phyloP scores from a whole-genome alignment of 2,329 filamentous ascomycete species.

The Helotiales sp. region DNA sequence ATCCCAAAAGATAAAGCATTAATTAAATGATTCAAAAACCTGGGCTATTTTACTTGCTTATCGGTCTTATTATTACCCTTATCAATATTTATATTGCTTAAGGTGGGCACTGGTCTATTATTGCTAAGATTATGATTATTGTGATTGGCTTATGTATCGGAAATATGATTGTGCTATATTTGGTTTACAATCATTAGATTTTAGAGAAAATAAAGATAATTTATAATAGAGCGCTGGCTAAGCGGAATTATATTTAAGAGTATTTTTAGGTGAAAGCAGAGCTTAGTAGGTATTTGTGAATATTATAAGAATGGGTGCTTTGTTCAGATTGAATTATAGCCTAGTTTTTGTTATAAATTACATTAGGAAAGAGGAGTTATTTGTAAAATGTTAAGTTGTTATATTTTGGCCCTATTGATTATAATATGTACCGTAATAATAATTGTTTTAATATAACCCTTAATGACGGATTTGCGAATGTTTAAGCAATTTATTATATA shows the following conservation, averaged over 20 bases:
- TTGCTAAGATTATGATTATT: slow-evolving; percentile 22
- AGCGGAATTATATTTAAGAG: background rate
- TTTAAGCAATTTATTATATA: too few species aligned
- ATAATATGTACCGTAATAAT: too few species aligned
- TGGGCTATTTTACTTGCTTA: slow-evolving; percentile 21
- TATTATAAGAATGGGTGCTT: slow-evolving; percentile 8
- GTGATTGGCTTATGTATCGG: slow-evolving; percentile 18
- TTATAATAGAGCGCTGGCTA: slow-evolving; percentile 11
- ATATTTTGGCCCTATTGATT: background rate
- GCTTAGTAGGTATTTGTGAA: slow-evolving; percentile 9
- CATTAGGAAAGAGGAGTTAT: background rate
- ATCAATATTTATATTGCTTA: slow-evolving; percentile 25
- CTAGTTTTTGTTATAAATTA: slow-evolving; percentile 11
- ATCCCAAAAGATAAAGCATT: background rate
- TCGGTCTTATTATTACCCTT: slow-evolving; percentile 24
- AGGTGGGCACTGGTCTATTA: slow-evolving; percentile 21
- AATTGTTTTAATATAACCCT: too few species aligned
- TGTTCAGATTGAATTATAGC: slow-evolving; percentile 14
- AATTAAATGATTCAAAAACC: slow-evolving; percentile 15
- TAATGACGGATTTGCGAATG: too few species aligned
- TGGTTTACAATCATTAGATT: slow-evolving; percentile 20
- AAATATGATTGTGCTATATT: slow-evolving; percentile 19
- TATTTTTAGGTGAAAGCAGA: slow-evolving; percentile 3
- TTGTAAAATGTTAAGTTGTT: slow-evolving; percentile 7
- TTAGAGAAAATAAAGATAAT: slow-evolving; percentile 22